Conservation (phyloP, 306 rosid species). For the Rosa persica region DNA sequence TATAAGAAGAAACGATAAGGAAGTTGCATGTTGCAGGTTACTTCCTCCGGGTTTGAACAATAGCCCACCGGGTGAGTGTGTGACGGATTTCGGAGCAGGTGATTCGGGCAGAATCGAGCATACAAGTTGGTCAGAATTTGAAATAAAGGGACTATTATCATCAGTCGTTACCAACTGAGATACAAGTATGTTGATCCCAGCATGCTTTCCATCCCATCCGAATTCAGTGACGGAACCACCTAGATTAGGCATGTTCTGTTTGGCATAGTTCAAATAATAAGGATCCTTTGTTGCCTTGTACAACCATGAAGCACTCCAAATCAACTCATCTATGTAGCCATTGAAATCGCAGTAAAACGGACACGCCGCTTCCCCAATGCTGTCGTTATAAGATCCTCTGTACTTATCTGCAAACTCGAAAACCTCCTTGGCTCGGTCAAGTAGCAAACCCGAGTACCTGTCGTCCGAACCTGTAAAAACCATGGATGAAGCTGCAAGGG, state of each 20-base stretch:
- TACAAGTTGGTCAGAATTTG: neutral
- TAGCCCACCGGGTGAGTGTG: neutral
- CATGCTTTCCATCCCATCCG: neutral
- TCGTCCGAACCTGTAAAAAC: neutral
- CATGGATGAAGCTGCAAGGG: conserved; percentile 5
- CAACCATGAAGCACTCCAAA: neutral
- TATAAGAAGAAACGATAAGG: neutral
- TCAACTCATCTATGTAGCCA: conserved; percentile 7
- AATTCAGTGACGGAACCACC: neutral
- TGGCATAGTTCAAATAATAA: neutral
- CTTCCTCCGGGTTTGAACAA: conserved; percentile 8
- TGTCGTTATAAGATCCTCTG: neutral
- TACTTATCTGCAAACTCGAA: neutral
- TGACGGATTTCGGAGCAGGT: neutral
- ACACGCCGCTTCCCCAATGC: neutral
- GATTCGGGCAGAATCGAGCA: neutral
- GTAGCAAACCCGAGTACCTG: neutral
- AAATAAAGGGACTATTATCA: neutral
- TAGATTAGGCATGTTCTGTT: neutral
- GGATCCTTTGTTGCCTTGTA: neutral
- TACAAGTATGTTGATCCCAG: neutral
- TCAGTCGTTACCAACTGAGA: neutral
- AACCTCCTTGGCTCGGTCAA: neutral
- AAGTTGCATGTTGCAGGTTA: conserved; percentile 7
- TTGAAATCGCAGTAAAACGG: conserved; percentile 5